Evolutionary conservation across 208 protist genomes (phyloP), one percentile per base, ranked within the genome.

Genomic region (Acanthamoeba triangularis): DNA sequence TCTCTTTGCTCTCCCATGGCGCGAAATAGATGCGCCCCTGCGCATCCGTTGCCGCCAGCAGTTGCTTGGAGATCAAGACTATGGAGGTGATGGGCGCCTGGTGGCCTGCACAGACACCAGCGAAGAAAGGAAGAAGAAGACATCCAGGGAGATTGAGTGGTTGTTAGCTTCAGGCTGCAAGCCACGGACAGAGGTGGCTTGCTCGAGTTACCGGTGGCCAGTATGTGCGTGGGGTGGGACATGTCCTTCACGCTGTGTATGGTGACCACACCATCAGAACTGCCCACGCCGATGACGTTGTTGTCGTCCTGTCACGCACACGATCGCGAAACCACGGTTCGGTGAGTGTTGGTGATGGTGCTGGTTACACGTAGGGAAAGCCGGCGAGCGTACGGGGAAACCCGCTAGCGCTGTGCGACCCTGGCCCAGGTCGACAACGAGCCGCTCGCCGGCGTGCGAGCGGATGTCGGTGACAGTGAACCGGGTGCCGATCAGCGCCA

Each of bases 301-400:
- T 76, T 76, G 67, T 76, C 67, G 35, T 76, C 67, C 67, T 76
- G 5, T n/a, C n/a, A n/a, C n/a, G n/a, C n/a, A n/a, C n/a, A n/a
- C n/a, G n/a, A n/a, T n/a, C n/a, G n/a, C n/a, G n/a, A n/a, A n/a
- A n/a, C n/a, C n/a, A n/a, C n/a, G 49, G 49, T 11, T 14, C 4
- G 3, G 49, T 14, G 49, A 52, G 49, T 7, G n/a, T n/a, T n/a
- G n/a, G n/a, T 18, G 63, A 4, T 72, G 20, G 63, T 72, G 28
- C 5, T 52, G 49, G 49, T 11, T 11, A 52, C 49, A 23, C 16
- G 56, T 5, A 61, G 16, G 18, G 56, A 23, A 61, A 61, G 56
- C 7, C 11, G 16, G 56, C 8, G 56, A 4, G 56, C 67, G 67
- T 76, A 80, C n/a, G 37, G 5, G 3, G 35, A 14, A 49, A 4